These are phyloP conservation scores for Nitzschia putrida DNA, from an alignment of 108 stramenopile species.

Conservation along the genomic window DNA sequence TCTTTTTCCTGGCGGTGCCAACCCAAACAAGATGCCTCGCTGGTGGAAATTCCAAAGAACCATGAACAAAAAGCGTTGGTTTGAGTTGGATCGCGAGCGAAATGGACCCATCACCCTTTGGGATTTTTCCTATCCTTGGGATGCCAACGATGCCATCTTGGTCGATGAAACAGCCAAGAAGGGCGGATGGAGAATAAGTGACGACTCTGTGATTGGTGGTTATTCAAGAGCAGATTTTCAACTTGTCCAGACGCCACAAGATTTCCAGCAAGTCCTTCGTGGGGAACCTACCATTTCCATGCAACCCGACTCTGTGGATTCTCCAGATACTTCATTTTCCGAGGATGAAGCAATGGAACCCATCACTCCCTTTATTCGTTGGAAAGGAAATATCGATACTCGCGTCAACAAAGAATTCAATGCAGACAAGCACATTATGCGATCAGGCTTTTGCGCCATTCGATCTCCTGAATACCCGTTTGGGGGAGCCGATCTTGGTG, in stretches of 20 bases:
- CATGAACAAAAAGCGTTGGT: slow-evolving; percentile 39
- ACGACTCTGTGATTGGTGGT: slow-evolving; percentile 85
- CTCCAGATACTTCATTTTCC: slow-evolving; percentile 20
- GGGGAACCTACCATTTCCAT: slow-evolving; percentile 15
- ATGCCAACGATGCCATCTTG: slow-evolving; percentile 67
- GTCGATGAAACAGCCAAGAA: slow-evolving; percentile 26
- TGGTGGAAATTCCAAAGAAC: slow-evolving; percentile 33
- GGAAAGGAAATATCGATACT: slow-evolving; percentile 74
- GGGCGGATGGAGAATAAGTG: slow-evolving; percentile 76
- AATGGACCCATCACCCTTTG: slow-evolving; percentile 70
- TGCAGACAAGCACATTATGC: slow-evolving; percentile 44
- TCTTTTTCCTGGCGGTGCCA: background rate
- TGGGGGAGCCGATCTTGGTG: slow-evolving; percentile 60
- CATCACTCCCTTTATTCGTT: slow-evolving; percentile 67
- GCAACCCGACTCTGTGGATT: slow-evolving; percentile 13
- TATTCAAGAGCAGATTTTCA: slow-evolving; percentile 40
- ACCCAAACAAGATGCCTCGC: slow-evolving; percentile 14
- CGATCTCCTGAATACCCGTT: slow-evolving; percentile 76
- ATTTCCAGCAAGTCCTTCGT: slow-evolving; percentile 26
- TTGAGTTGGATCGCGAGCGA: slow-evolving; percentile 33
- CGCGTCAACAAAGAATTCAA: slow-evolving; percentile 33
- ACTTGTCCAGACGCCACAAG: slow-evolving; percentile 22
- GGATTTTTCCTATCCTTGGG: slow-evolving; percentile 66
- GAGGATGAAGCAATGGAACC: background rate
- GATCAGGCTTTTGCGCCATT: slow-evolving; percentile 83